Conservation (phyloP, 306 rosid genomes). For the Sesbania bispinosa region DNA sequence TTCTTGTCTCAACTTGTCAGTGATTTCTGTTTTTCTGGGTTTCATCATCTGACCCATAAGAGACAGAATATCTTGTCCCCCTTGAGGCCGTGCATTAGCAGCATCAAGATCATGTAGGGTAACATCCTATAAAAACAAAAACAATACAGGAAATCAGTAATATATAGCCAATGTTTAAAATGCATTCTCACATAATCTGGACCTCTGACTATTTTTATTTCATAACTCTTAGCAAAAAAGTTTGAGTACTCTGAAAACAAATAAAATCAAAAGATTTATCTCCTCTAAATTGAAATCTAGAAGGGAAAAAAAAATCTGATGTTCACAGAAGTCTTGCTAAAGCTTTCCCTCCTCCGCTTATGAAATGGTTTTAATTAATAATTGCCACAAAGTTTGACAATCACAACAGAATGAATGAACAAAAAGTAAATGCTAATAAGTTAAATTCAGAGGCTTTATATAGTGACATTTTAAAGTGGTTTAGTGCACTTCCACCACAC, state of each 20-base stretch:
- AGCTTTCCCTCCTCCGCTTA: neutral
- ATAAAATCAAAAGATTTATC: neutral
- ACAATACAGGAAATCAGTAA: slow-evolving; percentile 11
- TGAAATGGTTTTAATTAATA: neutral
- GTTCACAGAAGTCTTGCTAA: neutral
- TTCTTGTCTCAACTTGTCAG: slow-evolving; percentile 91
- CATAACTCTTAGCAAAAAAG: neutral
- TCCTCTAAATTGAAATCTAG: neutral
- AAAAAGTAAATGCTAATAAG: neutral
- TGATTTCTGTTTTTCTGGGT: slow-evolving; percentile 92
- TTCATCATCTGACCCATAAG: slow-evolving; percentile 99
- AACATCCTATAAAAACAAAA: slow-evolving; percentile 60
- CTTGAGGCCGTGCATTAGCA: slow-evolving; percentile 93
- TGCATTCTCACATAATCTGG: neutral
- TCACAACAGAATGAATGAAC: slow-evolving; percentile 1
- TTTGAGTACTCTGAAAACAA: neutral
- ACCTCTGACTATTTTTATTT: neutral
- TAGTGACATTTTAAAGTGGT: neutral
- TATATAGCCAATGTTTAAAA: neutral
- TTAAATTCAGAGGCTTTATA: neutral
- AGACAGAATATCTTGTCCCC: slow-evolving; percentile 95
- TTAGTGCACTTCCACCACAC: neutral
- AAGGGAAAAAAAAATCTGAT: neutral
- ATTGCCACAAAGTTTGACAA: neutral
- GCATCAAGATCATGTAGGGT: slow-evolving; percentile 89